Conservation (phyloP, 2,329 filamentous ascomycete genomes). For the Fusarium acutatum region DNA sequence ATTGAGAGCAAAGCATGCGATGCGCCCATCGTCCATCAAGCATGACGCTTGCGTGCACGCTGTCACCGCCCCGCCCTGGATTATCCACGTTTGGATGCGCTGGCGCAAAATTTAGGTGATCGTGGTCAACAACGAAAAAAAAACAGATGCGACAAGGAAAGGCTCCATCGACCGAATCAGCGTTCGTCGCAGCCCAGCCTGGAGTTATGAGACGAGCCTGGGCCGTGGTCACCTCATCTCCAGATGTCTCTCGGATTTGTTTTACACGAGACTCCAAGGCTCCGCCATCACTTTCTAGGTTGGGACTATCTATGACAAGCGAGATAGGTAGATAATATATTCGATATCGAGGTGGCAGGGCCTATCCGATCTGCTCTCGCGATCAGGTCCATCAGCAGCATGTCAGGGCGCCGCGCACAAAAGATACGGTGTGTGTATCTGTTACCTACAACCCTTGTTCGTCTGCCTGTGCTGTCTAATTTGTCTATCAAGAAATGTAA, state of each 20-base stretch:
- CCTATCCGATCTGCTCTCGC: slow-evolving; percentile 12
- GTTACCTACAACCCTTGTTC: slow-evolving; percentile 7
- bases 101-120: slow-evolving; percentile 34
- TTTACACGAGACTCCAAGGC: slow-evolving; percentile 5
- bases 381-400: slow-evolving; percentile 26
- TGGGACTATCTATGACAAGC: slow-evolving; percentile 24
- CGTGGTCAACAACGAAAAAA: slow-evolving; percentile 37
- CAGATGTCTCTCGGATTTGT: slow-evolving; percentile 6
- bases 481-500: slow-evolving; percentile 26
- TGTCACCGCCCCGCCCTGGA: slow-evolving; percentile 41
- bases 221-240: slow-evolving; percentile 31
- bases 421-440: slow-evolving; percentile 39
- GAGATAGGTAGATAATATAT: slow-evolving; percentile 30
- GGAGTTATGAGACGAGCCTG: slow-evolving; percentile 1
- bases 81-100: slow-evolving; percentile 42
- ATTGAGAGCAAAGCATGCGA: slow-evolving; percentile 35
- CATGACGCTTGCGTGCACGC: slow-evolving; percentile 43
- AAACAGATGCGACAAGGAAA: slow-evolving; percentile 40
- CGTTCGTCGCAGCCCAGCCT: slow-evolving; percentile 36
- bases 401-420: slow-evolving; percentile 24
- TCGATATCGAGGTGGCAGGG: slow-evolving; percentile 17
- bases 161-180: slow-evolving; percentile 37
- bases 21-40: slow-evolving; percentile 40
- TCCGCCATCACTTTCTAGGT: slow-evolving; percentile 3
- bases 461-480: not conserved